Evolutionary conservation across 2,329 filamentous ascomycete genomes (phyloP).

Genomic region (Talaromyces sp.): DNA sequence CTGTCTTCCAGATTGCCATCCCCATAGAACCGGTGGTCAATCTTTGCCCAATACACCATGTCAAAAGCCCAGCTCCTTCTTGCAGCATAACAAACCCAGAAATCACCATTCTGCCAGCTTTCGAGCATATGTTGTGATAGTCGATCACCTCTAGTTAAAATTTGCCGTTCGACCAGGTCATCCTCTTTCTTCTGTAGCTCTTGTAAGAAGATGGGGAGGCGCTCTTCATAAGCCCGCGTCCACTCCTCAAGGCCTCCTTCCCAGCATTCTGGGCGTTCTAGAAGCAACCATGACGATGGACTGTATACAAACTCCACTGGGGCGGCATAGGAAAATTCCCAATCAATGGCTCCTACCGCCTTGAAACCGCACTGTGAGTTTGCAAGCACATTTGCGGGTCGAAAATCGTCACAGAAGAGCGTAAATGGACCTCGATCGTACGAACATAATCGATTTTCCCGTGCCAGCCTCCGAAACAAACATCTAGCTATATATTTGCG

Average conservation of each 20-base stretch:
- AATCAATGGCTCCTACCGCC: conserved; percentile 27
- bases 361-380: conserved; percentile 7
- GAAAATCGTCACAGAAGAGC: conserved; percentile 29
- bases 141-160: not conserved
- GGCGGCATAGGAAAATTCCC: conserved; percentile 30
- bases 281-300: not conserved
- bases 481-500: conserved; percentile 24
- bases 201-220: conserved; percentile 21
- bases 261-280: not conserved
- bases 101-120: conserved; percentile 21
- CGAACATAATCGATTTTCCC: conserved; percentile 16
- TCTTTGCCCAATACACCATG: conserved; percentile 26
- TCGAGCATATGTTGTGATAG: too few species aligned
- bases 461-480: conserved; percentile 24
- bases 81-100: conserved; percentile 25
- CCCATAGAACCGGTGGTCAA: conserved; percentile 27
- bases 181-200: conserved; percentile 15
- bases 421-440: conserved; percentile 28
- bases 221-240: conserved; percentile 12
- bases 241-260: not conserved
- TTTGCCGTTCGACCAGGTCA: conserved; percentile 5
- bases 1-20: too few species aligned
- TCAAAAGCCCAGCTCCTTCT: conserved; percentile 27
- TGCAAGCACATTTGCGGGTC: conserved; percentile 25
- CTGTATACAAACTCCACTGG: conserved; percentile 21